Percentiles rank a stretch among this genome's conserved stretches.
phyloP scores from a whole-genome alignment of 2,329 filamentous ascomycete species.

The Aspergillus novoparasiticus region DNA sequence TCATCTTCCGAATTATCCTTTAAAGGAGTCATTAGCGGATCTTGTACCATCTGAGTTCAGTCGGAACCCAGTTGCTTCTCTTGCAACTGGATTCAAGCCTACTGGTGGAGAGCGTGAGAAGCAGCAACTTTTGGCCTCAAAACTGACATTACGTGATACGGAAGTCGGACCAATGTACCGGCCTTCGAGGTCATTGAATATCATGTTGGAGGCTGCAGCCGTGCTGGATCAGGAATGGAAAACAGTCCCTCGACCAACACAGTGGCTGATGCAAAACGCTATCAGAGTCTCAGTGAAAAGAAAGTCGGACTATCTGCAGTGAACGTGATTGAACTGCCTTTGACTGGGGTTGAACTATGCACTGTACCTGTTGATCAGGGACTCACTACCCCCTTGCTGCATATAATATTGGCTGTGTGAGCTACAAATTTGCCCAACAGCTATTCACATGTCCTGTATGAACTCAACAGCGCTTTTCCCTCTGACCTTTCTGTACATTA shows the following conservation, averaged over 20 bases:
- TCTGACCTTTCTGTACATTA: conserved; percentile 20
- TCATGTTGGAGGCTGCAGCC: conserved; percentile 41
- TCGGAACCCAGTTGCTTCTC: conserved; percentile 28
- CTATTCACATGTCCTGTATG: not conserved
- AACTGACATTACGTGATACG: conserved; percentile 34
- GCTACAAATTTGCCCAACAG: not conserved
- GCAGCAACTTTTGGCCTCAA: conserved; percentile 30
- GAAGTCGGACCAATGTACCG: conserved; percentile 23
- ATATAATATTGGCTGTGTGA: not conserved
- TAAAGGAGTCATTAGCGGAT: conserved; percentile 17
- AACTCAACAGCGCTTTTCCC: conserved; percentile 1
- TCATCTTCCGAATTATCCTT: conserved; percentile 15
- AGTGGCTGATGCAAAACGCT: conserved; percentile 37
- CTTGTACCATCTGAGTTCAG: conserved; percentile 30
- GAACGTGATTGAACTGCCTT: not conserved
- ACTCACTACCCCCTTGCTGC: not conserved
- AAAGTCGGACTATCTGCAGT: not conserved
- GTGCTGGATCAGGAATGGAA: conserved; percentile 37
- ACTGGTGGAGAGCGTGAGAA: conserved; percentile 25
- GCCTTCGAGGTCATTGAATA: conserved; percentile 26
- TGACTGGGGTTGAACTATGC: not conserved
- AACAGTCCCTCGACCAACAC: conserved; percentile 24
- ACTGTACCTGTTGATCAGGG: too few relatives aligned
- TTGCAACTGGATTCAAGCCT: conserved; percentile 23
- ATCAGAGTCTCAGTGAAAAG: conserved; percentile 33